Percentiles rank a stretch among this genome's conserved stretches.
phyloP scores from a whole-genome alignment of 768 basidiomycete genomes.

The Gloeopeniophorella convolvens region DNA sequence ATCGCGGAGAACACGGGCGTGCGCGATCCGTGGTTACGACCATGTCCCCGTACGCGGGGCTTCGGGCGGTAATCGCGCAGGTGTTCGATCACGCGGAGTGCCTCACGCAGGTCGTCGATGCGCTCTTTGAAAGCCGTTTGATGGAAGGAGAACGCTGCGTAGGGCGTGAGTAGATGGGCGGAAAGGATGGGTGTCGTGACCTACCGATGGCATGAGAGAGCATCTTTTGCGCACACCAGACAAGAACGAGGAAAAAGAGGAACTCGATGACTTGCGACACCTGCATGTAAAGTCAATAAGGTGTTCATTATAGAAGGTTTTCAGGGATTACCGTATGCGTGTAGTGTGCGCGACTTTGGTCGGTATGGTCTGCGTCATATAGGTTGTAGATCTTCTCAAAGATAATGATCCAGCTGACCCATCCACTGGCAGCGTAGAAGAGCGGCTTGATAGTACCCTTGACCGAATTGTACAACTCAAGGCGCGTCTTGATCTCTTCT shows the following conservation, averaged over 20 bases:
- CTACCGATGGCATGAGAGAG: slow-evolving; percentile 58
- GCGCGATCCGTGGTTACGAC: slow-evolving; percentile 17
- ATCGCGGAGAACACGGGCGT: slow-evolving; percentile 17
- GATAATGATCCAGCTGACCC: slow-evolving; percentile 71
- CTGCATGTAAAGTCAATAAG: too few relatives aligned
- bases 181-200: not conserved
- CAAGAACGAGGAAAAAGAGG: slow-evolving; percentile 66
- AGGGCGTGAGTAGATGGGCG: not conserved
- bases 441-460: slow-evolving; percentile 67
- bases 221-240: slow-evolving; percentile 59
- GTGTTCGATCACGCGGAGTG: slow-evolving; percentile 56
- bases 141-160: slow-evolving; percentile 64
- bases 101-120: slow-evolving; percentile 45
- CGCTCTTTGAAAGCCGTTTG: slow-evolving; percentile 73
- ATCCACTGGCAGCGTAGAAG: slow-evolving; percentile 63
- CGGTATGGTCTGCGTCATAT: slow-evolving; percentile 35
- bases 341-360: slow-evolving; percentile 50
- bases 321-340: slow-evolving; percentile 27
- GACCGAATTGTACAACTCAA: slow-evolving; percentile 65
- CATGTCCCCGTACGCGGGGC: slow-evolving; percentile 25
- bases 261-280: slow-evolving; percentile 62
- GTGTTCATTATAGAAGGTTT: not conserved
- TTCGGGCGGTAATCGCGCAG: slow-evolving; percentile 61
- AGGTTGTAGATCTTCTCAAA: slow-evolving; percentile 61
- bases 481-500: slow-evolving; percentile 54